Base-by-base conservation (phyloP, 2,329 filamentous ascomycete species). In the Pseudocercospora pini-densiflorae region DNA sequence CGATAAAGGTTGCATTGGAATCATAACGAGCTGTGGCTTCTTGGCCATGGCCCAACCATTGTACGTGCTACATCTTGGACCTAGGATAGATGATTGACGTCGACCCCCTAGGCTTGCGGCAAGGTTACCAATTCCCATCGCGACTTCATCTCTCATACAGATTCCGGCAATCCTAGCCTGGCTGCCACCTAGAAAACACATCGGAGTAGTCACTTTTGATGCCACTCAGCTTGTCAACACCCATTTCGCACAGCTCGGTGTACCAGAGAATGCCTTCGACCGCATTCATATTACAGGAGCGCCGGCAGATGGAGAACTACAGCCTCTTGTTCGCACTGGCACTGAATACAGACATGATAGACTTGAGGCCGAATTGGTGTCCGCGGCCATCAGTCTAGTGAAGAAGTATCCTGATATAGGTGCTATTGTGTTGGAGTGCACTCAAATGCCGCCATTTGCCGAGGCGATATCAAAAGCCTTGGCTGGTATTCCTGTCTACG, bases 11-110 rank as follows among this genome's bases (percentile, higher is more conserved):
- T 73, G 74, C 21, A 73, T 80, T 2, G 78, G 78, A 24, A 76
- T 80, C 55, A 76, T 80, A 36, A 80, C 79, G 1, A 80, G 79
- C 70, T 81, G 79, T 59, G 79, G 79, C 1, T 81, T 81, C 61
- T 70, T 80, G 5, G 79, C 79, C 19, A 75, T 79, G 72, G 77
- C 76, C 0, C 79, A 80, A 58, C 68, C 70, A 5, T 68, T 70
- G 77, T 79, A 53, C 5, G 58, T 60, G 21, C n/a, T 29, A 2
- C 27, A 47, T 14, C 5, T 51, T 5, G n/a, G n/a, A 8, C 19
- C 10, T 5, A 9, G 23, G 21, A 57, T 43, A 6, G 4, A 33
- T 63, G 31, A 57, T 8, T n/a, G n/a, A 21, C 7, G 14, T 3
- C 40, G 8, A 6, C 1, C 6, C 6, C 12, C n/a, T 14, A 63